Evolutionary conservation across 768 basidiomycete genomes (phyloP), one percentile per base, ranked within the genome.

Genomic region (Lepiota subincarnata): DNA sequence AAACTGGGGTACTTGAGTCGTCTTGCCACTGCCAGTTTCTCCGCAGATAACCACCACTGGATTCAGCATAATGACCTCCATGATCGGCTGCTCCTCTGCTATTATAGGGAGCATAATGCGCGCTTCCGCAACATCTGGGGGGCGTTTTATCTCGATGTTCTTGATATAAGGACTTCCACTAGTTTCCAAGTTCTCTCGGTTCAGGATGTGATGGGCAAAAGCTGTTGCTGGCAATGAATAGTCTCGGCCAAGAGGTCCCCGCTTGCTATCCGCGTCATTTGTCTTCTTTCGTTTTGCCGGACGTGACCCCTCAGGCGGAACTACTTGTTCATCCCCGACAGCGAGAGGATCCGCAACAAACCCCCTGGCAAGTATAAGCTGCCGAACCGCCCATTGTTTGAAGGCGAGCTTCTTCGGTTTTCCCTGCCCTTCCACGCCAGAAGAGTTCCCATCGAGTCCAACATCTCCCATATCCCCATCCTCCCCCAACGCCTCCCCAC

Each of bases 1-100:
- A 70, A 98, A 98, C 66, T 98, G 97, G 10, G 97, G 97, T 6
- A 98, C 85, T 67, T 98, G 97, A 0, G 97, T 99, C 1, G 97
- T 98, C 73, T 98, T 99, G 42, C 97, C 97, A 64, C 92, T 95
- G 45, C 97, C 97, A 13, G 97, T 99, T 75, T 99, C 96, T 68
- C 97, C 80, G 51, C 79, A 80, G 40, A 97, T 85, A 53, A 95
- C 80, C 24, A 93, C 86, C 5, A 96, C 89, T 0, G 88, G 83
- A 66, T 98, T 84, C 34, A 97, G 73, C 50, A 92, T 68, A 41
- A 99, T 83, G 4, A 92, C 82, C 63, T 96, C 94, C 84, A 98
- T 88, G 50, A 99, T 92, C 1, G 83, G 78, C 62, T 98, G 94
- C 63, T 99, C 97, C 66, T 98, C 95, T 6, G 89, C 83, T 16